phyloP scores from a whole-genome alignment of 192 early-diverging fungal genomes.

The Pilobolus umbonatus region DNA sequence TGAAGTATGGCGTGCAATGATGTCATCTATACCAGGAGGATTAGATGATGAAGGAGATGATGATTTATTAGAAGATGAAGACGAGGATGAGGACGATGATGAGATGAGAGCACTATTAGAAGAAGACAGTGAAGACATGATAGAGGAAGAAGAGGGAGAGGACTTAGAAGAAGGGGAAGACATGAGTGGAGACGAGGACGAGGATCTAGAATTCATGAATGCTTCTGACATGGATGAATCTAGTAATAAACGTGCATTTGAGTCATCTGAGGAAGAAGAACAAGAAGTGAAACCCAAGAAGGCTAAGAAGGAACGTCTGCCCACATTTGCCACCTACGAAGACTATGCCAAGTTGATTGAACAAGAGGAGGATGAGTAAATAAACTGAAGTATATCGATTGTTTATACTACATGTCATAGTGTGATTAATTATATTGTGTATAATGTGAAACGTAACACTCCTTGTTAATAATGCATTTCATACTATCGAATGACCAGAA shows the following conservation, averaged over 20 bases:
- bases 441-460: background rate
- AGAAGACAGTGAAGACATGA: conserved; percentile 37
- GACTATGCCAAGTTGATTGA: conserved; percentile 52
- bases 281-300: conserved; percentile 46
- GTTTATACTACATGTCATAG: too few species aligned
- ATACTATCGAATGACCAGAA: too few species aligned
- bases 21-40: conserved; percentile 57
- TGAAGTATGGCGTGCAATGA: conserved; percentile 89
- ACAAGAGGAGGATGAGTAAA: conserved; percentile 12
- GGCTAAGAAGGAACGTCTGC: conserved; percentile 49
- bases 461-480: background rate
- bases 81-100: conserved; percentile 41
- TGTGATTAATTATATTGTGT: background rate
- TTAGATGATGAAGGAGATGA: conserved; percentile 50
- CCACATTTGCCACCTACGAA: conserved; percentile 68
- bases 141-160: conserved; percentile 38
- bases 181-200: conserved; percentile 45
- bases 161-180: conserved; percentile 54
- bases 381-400: too few species aligned
- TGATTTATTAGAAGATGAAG: conserved; percentile 45
- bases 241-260: conserved; percentile 30
- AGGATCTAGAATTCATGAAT: conserved; percentile 43
- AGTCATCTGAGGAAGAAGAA: conserved; percentile 36
- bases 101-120: conserved; percentile 36
- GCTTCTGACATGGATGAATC: conserved; percentile 41